A percentile compares a stretch with the other conserved stretches of the same genome.
These are phyloP conservation scores for Arctostaphylos glauca DNA, from an alignment of 148 eudicot genomes.

Conservation along the genomic window DNA sequence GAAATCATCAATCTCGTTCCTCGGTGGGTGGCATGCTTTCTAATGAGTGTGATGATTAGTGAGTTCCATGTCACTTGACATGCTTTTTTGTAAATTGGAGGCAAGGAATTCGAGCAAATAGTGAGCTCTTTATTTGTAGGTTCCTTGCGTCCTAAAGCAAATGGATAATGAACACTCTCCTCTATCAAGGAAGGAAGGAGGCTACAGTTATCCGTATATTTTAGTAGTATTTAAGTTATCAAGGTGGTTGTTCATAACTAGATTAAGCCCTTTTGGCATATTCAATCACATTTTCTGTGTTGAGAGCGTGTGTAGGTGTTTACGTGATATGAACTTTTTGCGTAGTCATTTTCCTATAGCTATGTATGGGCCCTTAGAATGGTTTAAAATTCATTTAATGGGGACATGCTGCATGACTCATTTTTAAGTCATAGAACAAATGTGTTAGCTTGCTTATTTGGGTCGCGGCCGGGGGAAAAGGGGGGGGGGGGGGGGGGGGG, in stretches of 20 bases:
- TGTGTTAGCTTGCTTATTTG: not conserved
- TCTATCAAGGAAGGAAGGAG: constrained; percentile 52
- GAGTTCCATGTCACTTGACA: not conserved
- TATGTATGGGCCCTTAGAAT: not conserved
- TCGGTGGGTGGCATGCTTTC: no score
- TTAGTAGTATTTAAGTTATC: not conserved
- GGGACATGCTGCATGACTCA: not conserved
- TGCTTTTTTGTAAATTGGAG: constrained; percentile 17
- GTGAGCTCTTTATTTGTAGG: constrained; percentile 38
- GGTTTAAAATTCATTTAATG: not conserved
- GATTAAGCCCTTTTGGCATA: not conserved
- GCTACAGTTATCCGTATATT: constrained; percentile 57
- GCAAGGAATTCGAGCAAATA: constrained; percentile 33
- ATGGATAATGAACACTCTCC: constrained; percentile 68
- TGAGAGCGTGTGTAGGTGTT: not conserved
- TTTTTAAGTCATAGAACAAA: not conserved
- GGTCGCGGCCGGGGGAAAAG: no score
- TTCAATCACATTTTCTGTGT: not conserved
- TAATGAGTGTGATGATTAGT: no score
- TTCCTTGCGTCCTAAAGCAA: constrained; percentile 45
- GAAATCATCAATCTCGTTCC: not conserved
- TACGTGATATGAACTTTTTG: not conserved
- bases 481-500: not conserved
- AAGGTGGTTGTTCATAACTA: not conserved
- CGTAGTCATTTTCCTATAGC: not conserved